phyloP scores from a whole-genome alignment of 257 asterid genomes.

The Nicotiana sylvestris region DNA sequence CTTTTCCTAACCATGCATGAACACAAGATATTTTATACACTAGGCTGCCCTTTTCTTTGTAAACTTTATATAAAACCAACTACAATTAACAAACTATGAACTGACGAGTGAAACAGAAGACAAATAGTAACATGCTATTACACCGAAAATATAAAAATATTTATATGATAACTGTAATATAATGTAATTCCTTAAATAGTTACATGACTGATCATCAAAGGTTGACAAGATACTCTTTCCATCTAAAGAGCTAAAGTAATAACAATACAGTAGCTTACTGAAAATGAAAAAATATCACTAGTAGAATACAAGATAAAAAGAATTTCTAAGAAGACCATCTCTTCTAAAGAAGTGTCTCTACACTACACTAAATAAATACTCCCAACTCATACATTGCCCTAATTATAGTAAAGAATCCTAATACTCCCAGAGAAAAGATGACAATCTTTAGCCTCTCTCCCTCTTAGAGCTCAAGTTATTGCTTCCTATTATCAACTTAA shows the following conservation, averaged over 20 bases:
- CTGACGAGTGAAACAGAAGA: background rate
- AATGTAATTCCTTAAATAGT: background rate
- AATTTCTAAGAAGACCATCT: constrained; percentile 12
- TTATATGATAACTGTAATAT: background rate
- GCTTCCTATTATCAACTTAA: background rate
- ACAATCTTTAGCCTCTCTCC: constrained; percentile 4
- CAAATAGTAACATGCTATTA: background rate
- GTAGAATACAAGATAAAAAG: background rate
- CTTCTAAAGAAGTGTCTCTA: background rate
- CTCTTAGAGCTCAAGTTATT: constrained; percentile 15
- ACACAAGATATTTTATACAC: no score
- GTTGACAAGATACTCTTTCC: background rate
- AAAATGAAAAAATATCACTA: background rate
- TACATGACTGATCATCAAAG: background rate
- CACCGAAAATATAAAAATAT: background rate
- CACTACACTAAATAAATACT: background rate
- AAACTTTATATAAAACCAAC: background rate
- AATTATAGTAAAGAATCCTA: background rate
- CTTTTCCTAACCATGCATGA: no score
- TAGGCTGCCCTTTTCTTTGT: background rate
- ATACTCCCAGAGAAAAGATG: constrained; percentile 1
- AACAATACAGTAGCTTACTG: background rate
- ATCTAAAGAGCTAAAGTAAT: background rate
- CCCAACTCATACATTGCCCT: background rate
- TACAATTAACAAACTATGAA: background rate